A percentile compares a stretch with the other conserved stretches of the same genome.
Evolutionary conservation across 169 alveolate genomes (phyloP).

Genomic region (Plasmodium sp.): DNA sequence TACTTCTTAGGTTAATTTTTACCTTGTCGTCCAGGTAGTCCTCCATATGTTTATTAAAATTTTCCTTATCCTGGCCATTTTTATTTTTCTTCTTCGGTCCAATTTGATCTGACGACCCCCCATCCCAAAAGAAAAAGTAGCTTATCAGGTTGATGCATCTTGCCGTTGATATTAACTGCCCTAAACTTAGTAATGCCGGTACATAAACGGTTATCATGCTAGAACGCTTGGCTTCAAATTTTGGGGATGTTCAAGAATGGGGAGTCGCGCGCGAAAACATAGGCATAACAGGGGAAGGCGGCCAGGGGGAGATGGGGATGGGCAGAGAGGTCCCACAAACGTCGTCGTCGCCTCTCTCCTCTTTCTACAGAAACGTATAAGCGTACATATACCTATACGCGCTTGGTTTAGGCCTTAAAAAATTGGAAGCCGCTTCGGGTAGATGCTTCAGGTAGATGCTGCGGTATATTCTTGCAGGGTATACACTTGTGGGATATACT

Average conservation of each 20-base stretch:
- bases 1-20: constrained; percentile 33
- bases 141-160: neutral
- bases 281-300: neutral
- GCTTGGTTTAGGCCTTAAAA: neutral
- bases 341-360: neutral
- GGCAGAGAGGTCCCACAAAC: neutral
- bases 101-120: neutral
- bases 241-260: neutral
- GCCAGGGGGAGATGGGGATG: neutral
- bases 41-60: neutral
- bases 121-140: neutral
- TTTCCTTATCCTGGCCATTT: neutral
- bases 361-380: neutral
- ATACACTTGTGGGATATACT: neutral
- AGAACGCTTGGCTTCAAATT: constrained; percentile 10
- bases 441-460: neutral
- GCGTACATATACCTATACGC: neutral
- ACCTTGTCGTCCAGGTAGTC: neutral
- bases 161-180: neutral
- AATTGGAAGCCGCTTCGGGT: neutral
- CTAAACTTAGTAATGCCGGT: neutral
- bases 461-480: neutral
- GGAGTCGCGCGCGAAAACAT: neutral
- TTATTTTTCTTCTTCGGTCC: neutral
- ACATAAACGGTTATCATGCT: constrained; percentile 6